A percentile compares a stretch with the other conserved stretches of the same genome.
phyloP scores from a whole-genome alignment of 73 alveolate species.

The Strombidium stylifer region DNA sequence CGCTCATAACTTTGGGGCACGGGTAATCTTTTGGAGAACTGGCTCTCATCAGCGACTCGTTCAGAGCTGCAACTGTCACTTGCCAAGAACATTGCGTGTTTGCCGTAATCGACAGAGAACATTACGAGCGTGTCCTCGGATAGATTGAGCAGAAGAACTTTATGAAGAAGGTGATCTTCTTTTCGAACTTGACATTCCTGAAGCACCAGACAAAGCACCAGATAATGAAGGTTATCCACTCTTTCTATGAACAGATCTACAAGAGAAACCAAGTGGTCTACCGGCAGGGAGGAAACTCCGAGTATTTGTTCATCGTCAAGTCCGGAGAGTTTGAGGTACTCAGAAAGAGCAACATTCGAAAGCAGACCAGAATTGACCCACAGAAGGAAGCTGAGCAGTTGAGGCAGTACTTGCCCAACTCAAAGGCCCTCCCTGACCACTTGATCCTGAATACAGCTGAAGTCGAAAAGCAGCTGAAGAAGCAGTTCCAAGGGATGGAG shows the following conservation, averaged over 20 bases:
- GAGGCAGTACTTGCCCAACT: too few species aligned
- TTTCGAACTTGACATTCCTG: constrained; percentile 41
- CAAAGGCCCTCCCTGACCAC: too few species aligned
- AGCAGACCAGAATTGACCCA: too few species aligned
- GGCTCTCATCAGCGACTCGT: constrained; percentile 62
- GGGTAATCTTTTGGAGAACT: constrained; percentile 76
- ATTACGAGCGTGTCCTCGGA: constrained; percentile 29
- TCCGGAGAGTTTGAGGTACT: too few species aligned
- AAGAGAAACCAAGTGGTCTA: constrained; percentile 34
- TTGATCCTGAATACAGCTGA: too few species aligned
- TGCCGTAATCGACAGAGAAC: constrained; percentile 46
- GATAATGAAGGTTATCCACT: constrained; percentile 41
- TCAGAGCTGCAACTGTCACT: constrained; percentile 68
- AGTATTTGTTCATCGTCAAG: too few species aligned
- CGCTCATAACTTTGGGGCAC: constrained; percentile 11
- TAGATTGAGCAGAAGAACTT: constrained; percentile 44
- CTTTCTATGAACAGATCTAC: constrained; percentile 18
- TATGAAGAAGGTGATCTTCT: constrained; percentile 32
- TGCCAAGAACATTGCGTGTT: constrained; percentile 50
- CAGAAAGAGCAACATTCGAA: too few species aligned
- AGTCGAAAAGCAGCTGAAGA: too few species aligned
- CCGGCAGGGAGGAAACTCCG: constrained; percentile 51
- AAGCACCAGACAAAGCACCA: constrained; percentile 35
- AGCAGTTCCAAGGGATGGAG: too few species aligned
- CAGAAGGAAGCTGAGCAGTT: too few species aligned